A percentile compares a stretch with the other conserved stretches of the same genome.
phyloP scores from a whole-genome alignment of 129 eudicot genomes.

The Ambrosia trifida region DNA sequence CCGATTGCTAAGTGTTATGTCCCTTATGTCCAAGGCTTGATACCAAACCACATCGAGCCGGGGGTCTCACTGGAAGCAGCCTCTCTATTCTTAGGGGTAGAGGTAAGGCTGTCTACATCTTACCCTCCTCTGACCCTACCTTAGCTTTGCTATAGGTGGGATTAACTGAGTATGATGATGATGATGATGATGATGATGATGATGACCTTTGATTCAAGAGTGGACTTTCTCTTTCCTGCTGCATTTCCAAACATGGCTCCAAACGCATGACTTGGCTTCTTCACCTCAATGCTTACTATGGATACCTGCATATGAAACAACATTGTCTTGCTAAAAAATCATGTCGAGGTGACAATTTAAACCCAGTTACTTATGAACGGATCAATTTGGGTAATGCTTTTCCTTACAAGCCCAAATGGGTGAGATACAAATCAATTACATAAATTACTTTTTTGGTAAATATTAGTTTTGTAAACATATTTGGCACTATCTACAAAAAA shows the following conservation, averaged over 20 bases:
- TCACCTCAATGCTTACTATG: conserved; percentile 72
- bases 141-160: too few species aligned
- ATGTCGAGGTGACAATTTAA: neutral
- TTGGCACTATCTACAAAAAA: neutral
- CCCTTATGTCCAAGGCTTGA: too few species aligned
- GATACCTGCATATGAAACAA: conserved; percentile 43
- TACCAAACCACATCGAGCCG: too few species aligned
- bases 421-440: neutral
- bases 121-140: too few species aligned
- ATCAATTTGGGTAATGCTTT: too few species aligned
- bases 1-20: too few species aligned
- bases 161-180: too few species aligned
- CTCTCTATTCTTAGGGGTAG: too few species aligned
- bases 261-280: conserved; percentile 79
- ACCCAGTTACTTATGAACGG: neutral
- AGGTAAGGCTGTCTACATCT: too few species aligned
- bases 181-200: too few species aligned
- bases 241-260: conserved; percentile 80
- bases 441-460: neutral
- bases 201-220: conserved; percentile 56
- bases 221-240: conserved; percentile 64
- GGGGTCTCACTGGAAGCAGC: too few species aligned
- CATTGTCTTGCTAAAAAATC: neutral
- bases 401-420: too few species aligned
- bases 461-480: neutral